Base-by-base conservation (phyloP, 129 eudicot genomes). In the Pseudognaphalium luteoalbum region DNA sequence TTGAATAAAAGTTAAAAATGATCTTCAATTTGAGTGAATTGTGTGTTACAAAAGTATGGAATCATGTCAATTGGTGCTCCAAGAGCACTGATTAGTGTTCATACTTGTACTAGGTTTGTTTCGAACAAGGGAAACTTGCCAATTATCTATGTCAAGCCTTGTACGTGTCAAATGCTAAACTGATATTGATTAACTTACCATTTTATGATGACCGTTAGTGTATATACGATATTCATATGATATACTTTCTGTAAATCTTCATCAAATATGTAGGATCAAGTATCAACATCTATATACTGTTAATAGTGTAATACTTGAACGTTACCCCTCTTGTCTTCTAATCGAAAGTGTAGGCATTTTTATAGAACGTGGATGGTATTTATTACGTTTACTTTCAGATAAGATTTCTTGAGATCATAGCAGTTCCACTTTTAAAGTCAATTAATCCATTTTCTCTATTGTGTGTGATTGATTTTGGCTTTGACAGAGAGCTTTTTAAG, bases 401-500 rank as follows among this genome's bases (percentile, higher is more conserved):
- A 4, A 28, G 62, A n/a, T 7, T 22, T 16, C 52, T 25, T 47
- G 19, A 1, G 20, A 75, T 14, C 63, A 75, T 28, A 63, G 25
- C 17, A 65, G 34, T 62, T 52, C 59, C 25, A 2, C 11, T 35
- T 12, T 35, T 72, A 7, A 47, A 50, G 19, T 63, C 14, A 71
- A 6, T 35, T 35, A 34, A 9, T 67, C 41, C 60, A 56, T 30
- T 66, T 80, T 11, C 20, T 74, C 7, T 33, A 4, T 73, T 63
- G 14, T 68, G 44, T 61, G 33, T 79, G 68, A 66, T 63, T 64
- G 59, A 54, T 70, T 84, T 76, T 76, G 67, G 64, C 74, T 42
- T 58, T 37, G 69, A 62, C 88, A 90, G 98, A 80, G 91, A 80
- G 71, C 87, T 93, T 42, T 88, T 87, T 84, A 93, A 88, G 85